Conservation (phyloP, 2,329 filamentous ascomycete species). For the Claviceps cyperi region DNA sequence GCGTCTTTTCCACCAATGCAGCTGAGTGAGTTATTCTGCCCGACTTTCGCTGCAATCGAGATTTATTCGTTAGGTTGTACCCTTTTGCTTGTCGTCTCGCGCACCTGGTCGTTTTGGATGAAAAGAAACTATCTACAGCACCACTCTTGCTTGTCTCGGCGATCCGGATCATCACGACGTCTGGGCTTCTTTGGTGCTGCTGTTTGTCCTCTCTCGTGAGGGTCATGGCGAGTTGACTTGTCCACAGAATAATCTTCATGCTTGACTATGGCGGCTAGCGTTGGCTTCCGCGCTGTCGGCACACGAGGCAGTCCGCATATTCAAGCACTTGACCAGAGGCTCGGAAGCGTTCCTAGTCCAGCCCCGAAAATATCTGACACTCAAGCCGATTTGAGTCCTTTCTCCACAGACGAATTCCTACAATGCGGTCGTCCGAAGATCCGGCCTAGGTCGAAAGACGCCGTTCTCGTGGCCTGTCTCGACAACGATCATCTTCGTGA, state of each 20-base stretch:
- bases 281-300: conserved; percentile 4
- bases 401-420: conserved; percentile 25
- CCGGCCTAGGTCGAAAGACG: conserved; percentile 45
- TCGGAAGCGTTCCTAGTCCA: conserved; percentile 19
- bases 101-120: background rate
- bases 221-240: conserved; percentile 22
- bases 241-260: conserved; percentile 16
- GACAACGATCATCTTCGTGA: conserved; percentile 49
- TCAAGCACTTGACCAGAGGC: conserved; percentile 19
- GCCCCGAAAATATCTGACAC: conserved; percentile 21
- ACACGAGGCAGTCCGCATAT: conserved; percentile 27
- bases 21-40: background rate
- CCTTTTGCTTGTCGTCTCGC: background rate
- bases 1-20: background rate
- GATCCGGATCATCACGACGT: background rate
- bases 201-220: conserved; percentile 5
- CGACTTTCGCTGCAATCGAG: background rate
- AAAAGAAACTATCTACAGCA: background rate
- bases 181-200: conserved; percentile 6
- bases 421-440: conserved; percentile 39
- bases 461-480: conserved; percentile 51
- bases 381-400: conserved; percentile 21
- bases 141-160: background rate
- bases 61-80: background rate
- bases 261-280: conserved; percentile 25